Percentiles rank a stretch among this genome's conserved stretches.
phyloP scores from a whole-genome alignment of 1,139 yeast species.

The Candida tetrigidarum region DNA sequence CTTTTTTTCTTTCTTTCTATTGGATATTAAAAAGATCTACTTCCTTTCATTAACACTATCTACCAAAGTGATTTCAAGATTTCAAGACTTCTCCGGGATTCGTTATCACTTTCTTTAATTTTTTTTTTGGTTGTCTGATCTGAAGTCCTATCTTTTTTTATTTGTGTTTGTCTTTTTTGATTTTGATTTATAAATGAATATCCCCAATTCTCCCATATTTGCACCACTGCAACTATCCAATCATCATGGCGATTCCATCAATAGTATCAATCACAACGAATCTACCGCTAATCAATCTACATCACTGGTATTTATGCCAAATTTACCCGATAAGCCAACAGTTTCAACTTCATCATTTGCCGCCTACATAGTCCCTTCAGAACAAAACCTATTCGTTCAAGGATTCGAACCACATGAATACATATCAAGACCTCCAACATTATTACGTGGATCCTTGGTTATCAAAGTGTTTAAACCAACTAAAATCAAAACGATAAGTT shows the following conservation, averaged over 20 bases:
- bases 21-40: too few species aligned
- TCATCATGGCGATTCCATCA: constrained; percentile 6
- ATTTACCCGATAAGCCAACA: constrained; percentile 53
- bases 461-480: constrained; percentile 74
- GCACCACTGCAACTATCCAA: constrained; percentile 18
- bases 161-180: too few species aligned
- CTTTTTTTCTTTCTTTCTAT: neutral
- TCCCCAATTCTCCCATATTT: constrained; percentile 19
- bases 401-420: constrained; percentile 77
- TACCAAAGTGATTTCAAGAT: too few species aligned
- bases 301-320: constrained; percentile 35
- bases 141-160: too few species aligned
- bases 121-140: too few species aligned
- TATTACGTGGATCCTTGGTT: constrained; percentile 81
- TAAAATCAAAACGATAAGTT: constrained; percentile 68
- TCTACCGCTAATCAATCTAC: constrained; percentile 36
- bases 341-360: constrained; percentile 53
- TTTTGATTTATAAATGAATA: too few species aligned
- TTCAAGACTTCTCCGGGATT: too few species aligned
- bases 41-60: too few species aligned
- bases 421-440: constrained; percentile 73
- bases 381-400: constrained; percentile 76
- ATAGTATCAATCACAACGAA: constrained; percentile 13
- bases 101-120: too few species aligned
- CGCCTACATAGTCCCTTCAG: constrained; percentile 69